A percentile compares a stretch with the other conserved stretches of the same genome.
Evolutionary conservation across 495 filamentous ascomycete genomes (phyloP).

Genomic region (Hyphodiscus hymeniophilus): DNA sequence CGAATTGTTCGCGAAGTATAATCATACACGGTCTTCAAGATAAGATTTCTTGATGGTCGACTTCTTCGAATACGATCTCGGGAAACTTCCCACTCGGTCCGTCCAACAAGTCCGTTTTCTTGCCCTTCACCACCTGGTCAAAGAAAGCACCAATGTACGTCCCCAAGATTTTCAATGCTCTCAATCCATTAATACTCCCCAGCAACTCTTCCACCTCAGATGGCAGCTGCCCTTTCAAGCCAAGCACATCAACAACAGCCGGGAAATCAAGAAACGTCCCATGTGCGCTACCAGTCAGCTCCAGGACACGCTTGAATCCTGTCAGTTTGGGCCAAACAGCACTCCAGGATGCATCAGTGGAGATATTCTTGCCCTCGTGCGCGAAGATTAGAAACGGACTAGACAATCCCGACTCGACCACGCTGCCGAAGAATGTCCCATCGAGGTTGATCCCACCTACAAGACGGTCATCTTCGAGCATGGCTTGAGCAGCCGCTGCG

Average conservation of each 20-base stretch:
- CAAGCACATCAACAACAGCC: conserved; percentile 13
- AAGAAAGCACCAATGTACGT: conserved; percentile 23
- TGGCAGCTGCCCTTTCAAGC: neutral
- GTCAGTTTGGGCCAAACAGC: conserved; percentile 13
- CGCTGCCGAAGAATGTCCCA: conserved; percentile 28
- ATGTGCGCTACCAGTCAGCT: conserved; percentile 14
- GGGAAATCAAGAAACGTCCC: conserved; percentile 29
- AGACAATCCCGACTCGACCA: neutral
- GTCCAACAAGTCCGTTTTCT: conserved; percentile 4
- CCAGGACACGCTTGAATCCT: conserved; percentile 21
- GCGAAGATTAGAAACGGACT: conserved; percentile 12
- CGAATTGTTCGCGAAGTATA: too few relatives aligned
- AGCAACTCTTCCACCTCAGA: conserved; percentile 4
- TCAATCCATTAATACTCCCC: conserved; percentile 15
- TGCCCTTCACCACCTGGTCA: conserved; percentile 11
- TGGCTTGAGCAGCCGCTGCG: conserved; percentile 34
- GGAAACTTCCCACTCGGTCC: conserved; percentile 10
- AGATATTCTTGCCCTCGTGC: conserved; percentile 8
- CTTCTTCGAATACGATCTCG: conserved; percentile 18
- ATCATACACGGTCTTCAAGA: too few relatives aligned
- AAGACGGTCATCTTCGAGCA: conserved; percentile 33
- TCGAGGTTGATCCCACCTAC: conserved; percentile 40
- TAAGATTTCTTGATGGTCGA: too few relatives aligned
- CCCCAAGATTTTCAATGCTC: conserved; percentile 11
- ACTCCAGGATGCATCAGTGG: conserved; percentile 14